Conservation (phyloP, 768 basidiomycete species). For the Leccinum fibrillosum region DNA sequence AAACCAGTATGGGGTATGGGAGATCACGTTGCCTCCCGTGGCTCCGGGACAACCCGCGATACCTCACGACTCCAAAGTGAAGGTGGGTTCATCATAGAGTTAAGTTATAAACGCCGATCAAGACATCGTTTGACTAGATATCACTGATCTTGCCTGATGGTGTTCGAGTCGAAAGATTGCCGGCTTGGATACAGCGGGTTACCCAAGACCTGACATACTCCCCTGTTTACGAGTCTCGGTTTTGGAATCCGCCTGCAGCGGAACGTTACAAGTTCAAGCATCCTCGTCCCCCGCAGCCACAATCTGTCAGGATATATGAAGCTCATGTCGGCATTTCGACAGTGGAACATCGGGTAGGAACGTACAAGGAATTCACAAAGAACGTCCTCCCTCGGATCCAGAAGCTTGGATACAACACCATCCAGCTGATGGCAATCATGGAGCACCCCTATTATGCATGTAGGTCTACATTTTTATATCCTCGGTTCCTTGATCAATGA, state of each 20-base stretch:
- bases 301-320: constrained; percentile 83
- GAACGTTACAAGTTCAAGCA: constrained; percentile 83
- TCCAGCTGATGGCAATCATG: constrained; percentile 98
- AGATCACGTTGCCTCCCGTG: constrained; percentile 69
- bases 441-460: constrained; percentile 98
- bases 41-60: constrained; percentile 74
- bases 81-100: constrained; percentile 47
- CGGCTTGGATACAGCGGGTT: constrained; percentile 92
- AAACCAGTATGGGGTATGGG: constrained; percentile 86
- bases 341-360: constrained; percentile 80
- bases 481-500: neutral
- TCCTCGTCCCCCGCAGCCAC: constrained; percentile 61
- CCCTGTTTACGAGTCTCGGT: constrained; percentile 92
- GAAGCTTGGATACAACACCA: constrained; percentile 91
- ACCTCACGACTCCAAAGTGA: constrained; percentile 92
- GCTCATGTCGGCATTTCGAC: constrained; percentile 98
- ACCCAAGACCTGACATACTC: constrained; percentile 91
- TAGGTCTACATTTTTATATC: constrained; percentile 36
- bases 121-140: constrained; percentile 50
- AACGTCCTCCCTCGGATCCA: constrained; percentile 85
- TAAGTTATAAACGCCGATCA: neutral
- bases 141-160: constrained; percentile 84
- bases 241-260: constrained; percentile 89
- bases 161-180: constrained; percentile 84
- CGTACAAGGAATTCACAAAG: constrained; percentile 92